Base-by-base conservation (phyloP, 108 stramenopile genomes). In the Cyclotella sp. region DNA sequence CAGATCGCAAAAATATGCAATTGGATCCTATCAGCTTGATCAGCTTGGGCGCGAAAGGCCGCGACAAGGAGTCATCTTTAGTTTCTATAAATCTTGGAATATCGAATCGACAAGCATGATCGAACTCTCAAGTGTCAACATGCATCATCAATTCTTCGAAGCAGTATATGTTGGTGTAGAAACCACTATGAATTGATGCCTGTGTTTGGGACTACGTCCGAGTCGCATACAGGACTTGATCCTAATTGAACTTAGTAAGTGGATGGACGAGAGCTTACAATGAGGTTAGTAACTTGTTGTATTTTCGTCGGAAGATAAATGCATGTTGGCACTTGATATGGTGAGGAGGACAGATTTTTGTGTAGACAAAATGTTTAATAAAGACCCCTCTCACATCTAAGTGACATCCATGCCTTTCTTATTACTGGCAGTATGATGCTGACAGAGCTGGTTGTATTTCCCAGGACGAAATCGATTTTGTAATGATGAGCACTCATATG, bases 401-500 rank as follows among this genome's bases (percentile, higher is more conserved):
- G n/a, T 19, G 49, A 18, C 19, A 3, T 28, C 22, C 4, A 5
- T 9, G 22, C 3, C 19, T 14, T 58, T 13, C 22, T 58, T 13
- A 58, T 58, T 28, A 9, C 57, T 58, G 13, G 19, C 13, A 63
- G 80, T 95, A 84, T 60, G 92, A 95, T 47, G 86, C 78, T 11
- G 94, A 93, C 63, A 57, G 81, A 52, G 76, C 77, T 18, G 93
- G 93, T 21, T 82, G 61, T 68, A 52, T 91, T 8, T 51, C 72
- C 28, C 34, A 75, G 5, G 68, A 70, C 21, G 90, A 93, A 78
- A 72, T 94, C 18, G 84, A 76, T 51, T 64, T 74, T 7, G 71
- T 93, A 8, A 71, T 93, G 65, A 76, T 63, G 69, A 88, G 87
- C 43, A 91, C 86, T 52, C 86, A 93, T 75, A 59, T 92, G 43